Percentiles rank a stretch among this genome's conserved stretches.
These are phyloP conservation scores for Cryptococcus jaspeensis DNA, from an alignment of 1,284 basidiomycete genomes.

Conservation along the genomic window DNA sequence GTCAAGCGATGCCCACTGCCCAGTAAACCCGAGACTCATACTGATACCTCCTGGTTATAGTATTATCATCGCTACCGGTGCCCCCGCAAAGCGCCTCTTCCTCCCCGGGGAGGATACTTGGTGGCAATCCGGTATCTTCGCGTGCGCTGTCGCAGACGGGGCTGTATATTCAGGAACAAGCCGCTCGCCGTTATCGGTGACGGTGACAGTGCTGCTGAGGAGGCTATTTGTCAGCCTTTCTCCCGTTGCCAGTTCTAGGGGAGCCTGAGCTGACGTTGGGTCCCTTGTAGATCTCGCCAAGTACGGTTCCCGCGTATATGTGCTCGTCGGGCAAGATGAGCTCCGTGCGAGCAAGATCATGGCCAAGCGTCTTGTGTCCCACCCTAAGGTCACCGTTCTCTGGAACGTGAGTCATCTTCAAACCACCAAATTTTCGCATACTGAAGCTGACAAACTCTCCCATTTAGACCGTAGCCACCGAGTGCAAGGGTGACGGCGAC, in stretches of 20 bases:
- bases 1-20: too few relatives aligned
- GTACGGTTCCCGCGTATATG: slow-evolving; percentile 92
- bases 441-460: background rate
- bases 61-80: slow-evolving; percentile 94
- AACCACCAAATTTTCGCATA: too few relatives aligned
- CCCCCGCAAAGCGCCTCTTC: slow-evolving; percentile 86
- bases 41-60: too few relatives aligned
- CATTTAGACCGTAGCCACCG: slow-evolving; percentile 72
- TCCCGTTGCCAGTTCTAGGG: background rate
- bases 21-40: too few relatives aligned
- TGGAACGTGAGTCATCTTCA: slow-evolving; percentile 62
- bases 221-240: slow-evolving; percentile 81
- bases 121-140: slow-evolving; percentile 98
- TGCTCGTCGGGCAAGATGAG: slow-evolving; percentile 88
- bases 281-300: slow-evolving; percentile 70
- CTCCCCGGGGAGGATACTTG: slow-evolving; percentile 92
- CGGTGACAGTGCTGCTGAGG: slow-evolving; percentile 98
- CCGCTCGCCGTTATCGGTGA: slow-evolving; percentile 96
- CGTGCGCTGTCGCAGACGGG: slow-evolving; percentile 98
- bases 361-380: slow-evolving; percentile 84
- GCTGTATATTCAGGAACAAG: slow-evolving; percentile 99
- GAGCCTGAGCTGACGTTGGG: background rate
- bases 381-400: slow-evolving; percentile 78
- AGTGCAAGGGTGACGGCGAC: slow-evolving; percentile 93
- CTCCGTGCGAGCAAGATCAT: slow-evolving; percentile 97